phyloP scores from a whole-genome alignment of 2,329 filamentous ascomycete genomes.

The Claviceps sp. region DNA sequence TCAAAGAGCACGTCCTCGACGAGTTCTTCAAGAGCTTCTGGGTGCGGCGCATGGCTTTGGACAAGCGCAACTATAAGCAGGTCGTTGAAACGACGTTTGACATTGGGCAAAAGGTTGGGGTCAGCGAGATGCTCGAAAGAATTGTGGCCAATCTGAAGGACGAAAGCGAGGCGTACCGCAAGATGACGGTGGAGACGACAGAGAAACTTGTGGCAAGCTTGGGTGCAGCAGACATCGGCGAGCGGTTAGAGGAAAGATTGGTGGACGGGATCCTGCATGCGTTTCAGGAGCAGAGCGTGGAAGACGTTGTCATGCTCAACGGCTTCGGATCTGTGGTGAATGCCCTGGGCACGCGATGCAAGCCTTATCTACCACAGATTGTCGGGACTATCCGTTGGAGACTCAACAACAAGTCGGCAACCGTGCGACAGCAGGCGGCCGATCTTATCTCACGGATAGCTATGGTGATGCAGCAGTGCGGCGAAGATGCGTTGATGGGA shows the following conservation, averaged over 20 bases:
- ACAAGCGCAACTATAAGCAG: conserved; percentile 94
- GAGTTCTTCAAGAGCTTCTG: conserved; percentile 99
- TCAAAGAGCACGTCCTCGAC: conserved; percentile 87
- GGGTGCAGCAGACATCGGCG: conserved; percentile 85
- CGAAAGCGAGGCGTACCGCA: conserved; percentile 92
- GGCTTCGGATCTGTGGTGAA: conserved; percentile 97
- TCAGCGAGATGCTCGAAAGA: conserved; percentile 83
- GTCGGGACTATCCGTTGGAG: conserved; percentile 93
- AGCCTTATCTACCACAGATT: conserved; percentile 92
- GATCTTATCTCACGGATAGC: conserved; percentile 94
- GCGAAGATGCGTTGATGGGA: conserved; percentile 88
- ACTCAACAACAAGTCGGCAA: conserved; percentile 94
- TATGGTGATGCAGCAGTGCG: conserved; percentile 98
- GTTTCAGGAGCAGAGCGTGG: conserved; percentile 95
- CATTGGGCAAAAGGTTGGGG: conserved; percentile 93
- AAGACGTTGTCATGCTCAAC: conserved; percentile 92
- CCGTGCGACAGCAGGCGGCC: conserved; percentile 90
- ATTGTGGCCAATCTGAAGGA: conserved; percentile 95
- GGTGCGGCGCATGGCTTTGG: conserved; percentile 91
- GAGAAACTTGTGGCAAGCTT: conserved; percentile 92
- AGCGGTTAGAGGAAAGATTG: conserved; percentile 81
- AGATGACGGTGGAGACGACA: conserved; percentile 97
- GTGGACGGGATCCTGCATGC: conserved; percentile 92
- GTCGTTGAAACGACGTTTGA: conserved; percentile 98
- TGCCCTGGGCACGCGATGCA: conserved; percentile 82